Evolutionary conservation across 108 stramenopile species (phyloP).

Genomic region (Mediolabrus comicus): DNA sequence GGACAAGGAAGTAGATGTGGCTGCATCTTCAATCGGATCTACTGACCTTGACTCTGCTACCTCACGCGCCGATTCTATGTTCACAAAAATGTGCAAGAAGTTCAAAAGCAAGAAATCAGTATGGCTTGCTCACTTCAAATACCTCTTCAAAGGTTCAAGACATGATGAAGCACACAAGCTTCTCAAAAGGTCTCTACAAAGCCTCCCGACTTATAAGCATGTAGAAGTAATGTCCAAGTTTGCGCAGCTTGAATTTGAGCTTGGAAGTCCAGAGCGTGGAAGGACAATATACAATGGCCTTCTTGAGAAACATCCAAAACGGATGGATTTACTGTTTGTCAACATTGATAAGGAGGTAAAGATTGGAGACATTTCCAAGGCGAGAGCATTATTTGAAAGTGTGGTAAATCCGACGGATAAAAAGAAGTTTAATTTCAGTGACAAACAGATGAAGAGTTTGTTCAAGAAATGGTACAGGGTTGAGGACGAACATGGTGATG

Average conservation of each 20-base stretch:
- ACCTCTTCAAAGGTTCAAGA: constrained; percentile 65
- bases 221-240: constrained; percentile 87
- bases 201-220: constrained; percentile 89
- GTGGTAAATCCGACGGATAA: constrained; percentile 45
- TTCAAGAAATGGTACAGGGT: constrained; percentile 96
- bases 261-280: constrained; percentile 85
- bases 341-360: constrained; percentile 96
- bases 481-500: constrained; percentile 89
- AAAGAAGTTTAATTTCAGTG: constrained; percentile 69
- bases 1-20: constrained; percentile 63
- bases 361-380: constrained; percentile 73
- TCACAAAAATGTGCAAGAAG: constrained; percentile 84
- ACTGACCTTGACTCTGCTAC: constrained; percentile 22
- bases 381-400: constrained; percentile 77
- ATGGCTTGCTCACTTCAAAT: constrained; percentile 87
- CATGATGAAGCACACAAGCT: constrained; percentile 82
- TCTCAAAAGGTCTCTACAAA: constrained; percentile 83
- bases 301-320: constrained; percentile 83
- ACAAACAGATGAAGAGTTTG: constrained; percentile 95
- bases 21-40: constrained; percentile 36
- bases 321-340: constrained; percentile 91
- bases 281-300: constrained; percentile 92
- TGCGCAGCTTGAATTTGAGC: constrained; percentile 91
- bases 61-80: constrained; percentile 70
- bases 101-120: constrained; percentile 89